Evolutionary conservation across 768 basidiomycete species (phyloP).

Genomic region (Phlebiopsis flavidoalba): DNA sequence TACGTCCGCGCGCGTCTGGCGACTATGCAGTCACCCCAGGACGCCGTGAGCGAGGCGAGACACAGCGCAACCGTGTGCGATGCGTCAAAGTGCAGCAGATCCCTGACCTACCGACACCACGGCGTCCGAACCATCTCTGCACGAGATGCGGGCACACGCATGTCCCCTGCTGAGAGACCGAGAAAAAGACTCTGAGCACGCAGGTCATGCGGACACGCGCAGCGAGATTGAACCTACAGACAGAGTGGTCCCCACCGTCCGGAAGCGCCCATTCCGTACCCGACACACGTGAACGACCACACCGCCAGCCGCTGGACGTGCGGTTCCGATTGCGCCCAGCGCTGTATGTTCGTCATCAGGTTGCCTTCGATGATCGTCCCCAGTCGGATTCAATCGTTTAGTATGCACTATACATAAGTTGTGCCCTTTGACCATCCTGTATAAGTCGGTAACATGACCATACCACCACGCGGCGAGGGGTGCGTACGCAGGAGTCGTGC

Average conservation of each 20-base stretch:
- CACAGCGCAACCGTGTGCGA: slow-evolving; percentile 55
- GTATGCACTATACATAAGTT: too few species aligned
- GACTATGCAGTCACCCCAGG: slow-evolving; percentile 40
- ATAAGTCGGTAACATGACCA: slow-evolving; percentile 66
- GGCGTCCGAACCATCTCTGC: slow-evolving; percentile 48
- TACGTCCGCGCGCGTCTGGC: slow-evolving; percentile 39
- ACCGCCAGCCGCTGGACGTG: slow-evolving; percentile 32
- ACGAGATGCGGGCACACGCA: too few species aligned
- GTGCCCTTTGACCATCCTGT: too few species aligned
- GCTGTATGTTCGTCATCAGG: slow-evolving; percentile 49
- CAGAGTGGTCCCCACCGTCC: slow-evolving; percentile 37
- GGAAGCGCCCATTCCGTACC: slow-evolving; percentile 70
- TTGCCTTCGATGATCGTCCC: slow-evolving; percentile 51
- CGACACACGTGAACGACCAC: slow-evolving; percentile 39
- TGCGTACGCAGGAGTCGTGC: slow-evolving; percentile 39
- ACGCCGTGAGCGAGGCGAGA: slow-evolving; percentile 45
- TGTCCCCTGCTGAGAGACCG: too few species aligned
- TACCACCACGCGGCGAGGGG: slow-evolving; percentile 53
- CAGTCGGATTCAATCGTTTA: too few species aligned
- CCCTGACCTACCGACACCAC: slow-evolving; percentile 68
- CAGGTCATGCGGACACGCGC: too few species aligned
- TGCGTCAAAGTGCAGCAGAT: slow-evolving; percentile 63
- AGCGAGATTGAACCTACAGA: slow-evolving; percentile 35
- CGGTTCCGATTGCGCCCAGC: slow-evolving; percentile 38
- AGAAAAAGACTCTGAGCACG: not conserved